Conservation (phyloP, 768 basidiomycete species). For the Boletales sp. region DNA sequence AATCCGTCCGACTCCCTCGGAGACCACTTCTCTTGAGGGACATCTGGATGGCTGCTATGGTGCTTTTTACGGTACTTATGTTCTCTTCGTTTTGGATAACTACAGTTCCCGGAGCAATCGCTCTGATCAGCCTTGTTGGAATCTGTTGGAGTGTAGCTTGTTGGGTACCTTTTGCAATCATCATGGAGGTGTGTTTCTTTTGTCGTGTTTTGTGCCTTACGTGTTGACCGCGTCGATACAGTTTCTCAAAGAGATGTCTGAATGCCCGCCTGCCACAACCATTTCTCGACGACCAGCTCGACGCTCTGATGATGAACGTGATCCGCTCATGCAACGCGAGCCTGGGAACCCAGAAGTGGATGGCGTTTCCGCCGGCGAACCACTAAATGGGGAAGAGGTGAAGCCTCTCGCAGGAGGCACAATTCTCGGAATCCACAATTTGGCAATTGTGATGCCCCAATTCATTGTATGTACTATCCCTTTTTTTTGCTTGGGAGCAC, state of each 20-base stretch:
- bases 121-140: slow-evolving; percentile 80
- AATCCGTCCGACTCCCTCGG: slow-evolving; percentile 72
- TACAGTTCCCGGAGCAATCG: slow-evolving; percentile 72
- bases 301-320: slow-evolving; percentile 31
- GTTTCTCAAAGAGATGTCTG: slow-evolving; percentile 72
- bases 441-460: slow-evolving; percentile 94
- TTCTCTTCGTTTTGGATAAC: slow-evolving; percentile 84
- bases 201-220: background rate
- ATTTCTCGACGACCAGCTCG: slow-evolving; percentile 28
- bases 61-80: slow-evolving; percentile 77
- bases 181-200: slow-evolving; percentile 86
- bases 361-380: slow-evolving; percentile 24
- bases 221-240: slow-evolving; percentile 24
- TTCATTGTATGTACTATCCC: slow-evolving; percentile 64
- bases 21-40: slow-evolving; percentile 92
- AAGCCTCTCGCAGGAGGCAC: slow-evolving; percentile 80
- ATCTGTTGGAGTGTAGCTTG: slow-evolving; percentile 98
- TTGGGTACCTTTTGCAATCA: slow-evolving; percentile 96
- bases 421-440: slow-evolving; percentile 90
- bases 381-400: slow-evolving; percentile 19
- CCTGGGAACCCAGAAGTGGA: slow-evolving; percentile 42
- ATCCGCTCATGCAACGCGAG: slow-evolving; percentile 58
- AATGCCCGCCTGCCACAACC: slow-evolving; percentile 21
- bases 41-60: slow-evolving; percentile 86
- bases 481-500: background rate